phyloP scores from a whole-genome alignment of 75 land plant genomes.

The Gnetum montanum region DNA sequence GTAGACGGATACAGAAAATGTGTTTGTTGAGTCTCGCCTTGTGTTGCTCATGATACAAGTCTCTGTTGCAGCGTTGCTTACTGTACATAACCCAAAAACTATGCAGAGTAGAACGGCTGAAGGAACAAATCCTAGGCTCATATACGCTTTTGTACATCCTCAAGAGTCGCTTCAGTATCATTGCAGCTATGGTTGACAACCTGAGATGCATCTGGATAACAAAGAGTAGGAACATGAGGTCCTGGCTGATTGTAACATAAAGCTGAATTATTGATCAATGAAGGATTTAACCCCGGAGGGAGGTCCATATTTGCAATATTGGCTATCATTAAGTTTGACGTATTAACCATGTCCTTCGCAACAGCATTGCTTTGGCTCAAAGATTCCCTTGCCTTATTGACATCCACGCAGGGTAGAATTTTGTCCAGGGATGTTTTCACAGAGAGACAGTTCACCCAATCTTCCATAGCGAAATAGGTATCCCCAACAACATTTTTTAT shows the following conservation, averaged over 20 bases:
- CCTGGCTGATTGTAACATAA: constrained; percentile 66
- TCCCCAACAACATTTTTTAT: constrained; percentile 30
- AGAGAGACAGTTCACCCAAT: constrained; percentile 60
- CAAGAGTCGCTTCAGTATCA: constrained; percentile 24
- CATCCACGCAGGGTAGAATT: constrained; percentile 68
- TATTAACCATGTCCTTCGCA: constrained; percentile 15
- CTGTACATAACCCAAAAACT: constrained; percentile 65
- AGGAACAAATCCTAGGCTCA: constrained; percentile 57
- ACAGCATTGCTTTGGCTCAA: constrained; percentile 33
- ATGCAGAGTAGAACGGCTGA: constrained; percentile 67
- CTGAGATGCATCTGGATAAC: constrained; percentile 38
- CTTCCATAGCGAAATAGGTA: constrained; percentile 81
- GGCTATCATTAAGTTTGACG: constrained; percentile 33
- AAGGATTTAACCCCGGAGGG: too few species aligned
- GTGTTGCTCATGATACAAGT: constrained; percentile 17
- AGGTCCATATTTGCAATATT: constrained; percentile 31
- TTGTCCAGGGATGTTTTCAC: constrained; percentile 52
- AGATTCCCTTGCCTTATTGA: constrained; percentile 42
- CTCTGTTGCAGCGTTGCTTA: constrained; percentile 59
- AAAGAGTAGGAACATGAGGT: constrained; percentile 47
- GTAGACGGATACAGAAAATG: too few species aligned
- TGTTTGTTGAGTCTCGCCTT: too few species aligned
- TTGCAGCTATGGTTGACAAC: constrained; percentile 26
- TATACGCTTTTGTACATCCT: constrained; percentile 43
- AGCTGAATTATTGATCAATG: constrained; percentile 6